Base-by-base conservation (phyloP, 495 filamentous ascomycete species). In the Pseudevernia furfuracea region DNA sequence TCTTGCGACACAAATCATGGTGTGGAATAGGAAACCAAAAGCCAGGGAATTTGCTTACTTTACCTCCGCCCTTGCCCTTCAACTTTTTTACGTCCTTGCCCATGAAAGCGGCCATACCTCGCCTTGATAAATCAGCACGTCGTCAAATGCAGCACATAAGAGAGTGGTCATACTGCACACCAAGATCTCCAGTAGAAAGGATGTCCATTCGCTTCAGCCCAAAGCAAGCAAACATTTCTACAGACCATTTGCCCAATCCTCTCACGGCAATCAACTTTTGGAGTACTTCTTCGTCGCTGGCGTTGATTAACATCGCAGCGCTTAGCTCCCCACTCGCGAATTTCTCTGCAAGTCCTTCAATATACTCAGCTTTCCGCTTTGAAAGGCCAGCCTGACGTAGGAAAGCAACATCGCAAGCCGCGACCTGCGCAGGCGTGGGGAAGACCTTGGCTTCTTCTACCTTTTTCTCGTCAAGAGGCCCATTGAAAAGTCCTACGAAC, bases 171-270 rank as follows among this genome's bases (percentile, higher is more conserved):
- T 74, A 87, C 85, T 97, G 92, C 59, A 98, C 90, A 21, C 94
- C 94, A 71, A 98, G 74, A 79, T 98, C 94, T 0, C 94, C 95
- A 21, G 88, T 86, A 9, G 88, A 91, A 70, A 98, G 96, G 34
- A 98, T 87, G 79, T 97, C 93, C 80, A 89, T 87, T 32, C 95
- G 81, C 81, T 96, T 96, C 53, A 97, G 76, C 15, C 82, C 87
- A 74, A 97, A 97, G 71, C 88, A 89, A 65, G 91, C 88, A 77
- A 98, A 98, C 93, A 97, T 97, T 79, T 96, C 92, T 28, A 93
- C 94, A 60, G 87, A 91, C 94, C 95, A 97, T 66, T 77, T 80
- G 4, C 94, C 94, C 59, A 98, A 74, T 6, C 94, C 94, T 41
- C 92, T 79, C 39, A 98, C 91, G 25, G 89, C 88, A 11, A 64